A percentile compares a stretch with the other conserved stretches of the same genome.
These are phyloP conservation scores for Acacia melanoxylon DNA, from an alignment of 306 rosid species.

Conservation along the genomic window DNA sequence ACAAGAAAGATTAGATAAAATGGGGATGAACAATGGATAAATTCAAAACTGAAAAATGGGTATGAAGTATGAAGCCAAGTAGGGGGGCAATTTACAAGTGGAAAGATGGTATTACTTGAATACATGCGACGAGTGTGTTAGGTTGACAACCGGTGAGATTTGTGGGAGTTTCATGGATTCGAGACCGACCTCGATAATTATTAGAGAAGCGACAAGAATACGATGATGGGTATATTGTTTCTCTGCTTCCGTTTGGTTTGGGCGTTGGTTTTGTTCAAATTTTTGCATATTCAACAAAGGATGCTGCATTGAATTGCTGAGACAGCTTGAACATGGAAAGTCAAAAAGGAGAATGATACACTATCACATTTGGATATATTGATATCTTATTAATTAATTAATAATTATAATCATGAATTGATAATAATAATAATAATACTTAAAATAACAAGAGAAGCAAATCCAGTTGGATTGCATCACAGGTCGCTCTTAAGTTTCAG, in stretches of 20 bases:
- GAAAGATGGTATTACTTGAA: conserved; percentile 25
- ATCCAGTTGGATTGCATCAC: conserved; percentile 52
- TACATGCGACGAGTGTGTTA: conserved; percentile 37
- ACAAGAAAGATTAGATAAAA: conserved; percentile 16
- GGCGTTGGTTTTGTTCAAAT: conserved; percentile 30
- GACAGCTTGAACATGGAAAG: conserved; percentile 44
- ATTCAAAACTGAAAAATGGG: conserved; percentile 7
- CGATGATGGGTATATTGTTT: conserved; percentile 26
- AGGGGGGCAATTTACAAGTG: background rate
- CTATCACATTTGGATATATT: background rate
- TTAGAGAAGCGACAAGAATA: background rate
- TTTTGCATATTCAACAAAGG: conserved; percentile 45
- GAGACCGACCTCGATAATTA: conserved; percentile 39
- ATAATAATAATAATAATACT: background rate
- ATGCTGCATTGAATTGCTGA: conserved; percentile 25
- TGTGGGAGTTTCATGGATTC: conserved; percentile 45
- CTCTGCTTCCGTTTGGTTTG: conserved; percentile 41
- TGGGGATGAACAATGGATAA: conserved; percentile 29
- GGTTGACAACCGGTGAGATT: conserved; percentile 68
- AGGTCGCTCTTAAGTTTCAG: conserved; percentile 43
- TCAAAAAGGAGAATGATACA: conserved; percentile 38
- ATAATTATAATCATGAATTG: background rate
- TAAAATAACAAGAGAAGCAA: background rate
- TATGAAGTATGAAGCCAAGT: background rate
- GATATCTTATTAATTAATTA: background rate